A percentile compares a stretch with the other conserved stretches of the same genome.
Evolutionary conservation across 2,329 filamentous ascomycete species (phyloP).

Genomic region (Calonectria montana): DNA sequence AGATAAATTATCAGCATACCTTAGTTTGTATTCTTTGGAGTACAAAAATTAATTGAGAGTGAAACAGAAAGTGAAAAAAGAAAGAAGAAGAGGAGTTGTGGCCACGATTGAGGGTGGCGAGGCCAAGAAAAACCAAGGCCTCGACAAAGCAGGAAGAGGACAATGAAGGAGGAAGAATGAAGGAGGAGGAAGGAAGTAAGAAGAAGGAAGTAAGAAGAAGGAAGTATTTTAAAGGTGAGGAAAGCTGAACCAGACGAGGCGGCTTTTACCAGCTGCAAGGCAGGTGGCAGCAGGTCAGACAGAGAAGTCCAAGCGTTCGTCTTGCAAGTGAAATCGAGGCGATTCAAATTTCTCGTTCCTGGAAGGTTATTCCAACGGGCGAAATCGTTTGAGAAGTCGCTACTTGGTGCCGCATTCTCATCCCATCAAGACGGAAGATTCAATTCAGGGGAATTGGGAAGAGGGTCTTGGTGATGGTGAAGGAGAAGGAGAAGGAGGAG

Average conservation of each 20-base stretch:
- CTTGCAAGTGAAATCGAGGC: neutral
- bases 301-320: neutral
- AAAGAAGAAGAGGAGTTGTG: too few species aligned
- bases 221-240: neutral
- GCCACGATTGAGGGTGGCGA: too few species aligned
- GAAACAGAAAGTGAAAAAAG: neutral
- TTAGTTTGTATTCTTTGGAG: neutral
- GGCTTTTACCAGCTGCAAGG: neutral
- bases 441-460: neutral
- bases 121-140: too few species aligned
- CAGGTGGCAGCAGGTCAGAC: neutral
- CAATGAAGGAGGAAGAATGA: too few species aligned
- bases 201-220: too few species aligned
- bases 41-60: neutral
- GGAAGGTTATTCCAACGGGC: neutral
- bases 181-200: too few species aligned
- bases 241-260: neutral
- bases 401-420: neutral
- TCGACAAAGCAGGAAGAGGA: too few species aligned
- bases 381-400: neutral
- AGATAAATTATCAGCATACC: neutral
- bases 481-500: neutral
- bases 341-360: neutral
- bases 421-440: neutral
- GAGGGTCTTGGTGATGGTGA: neutral